A percentile compares a stretch with the other conserved stretches of the same genome.
These are phyloP conservation scores for Collybia mongolica DNA, from an alignment of 768 basidiomycete genomes.

Conservation along the genomic window DNA sequence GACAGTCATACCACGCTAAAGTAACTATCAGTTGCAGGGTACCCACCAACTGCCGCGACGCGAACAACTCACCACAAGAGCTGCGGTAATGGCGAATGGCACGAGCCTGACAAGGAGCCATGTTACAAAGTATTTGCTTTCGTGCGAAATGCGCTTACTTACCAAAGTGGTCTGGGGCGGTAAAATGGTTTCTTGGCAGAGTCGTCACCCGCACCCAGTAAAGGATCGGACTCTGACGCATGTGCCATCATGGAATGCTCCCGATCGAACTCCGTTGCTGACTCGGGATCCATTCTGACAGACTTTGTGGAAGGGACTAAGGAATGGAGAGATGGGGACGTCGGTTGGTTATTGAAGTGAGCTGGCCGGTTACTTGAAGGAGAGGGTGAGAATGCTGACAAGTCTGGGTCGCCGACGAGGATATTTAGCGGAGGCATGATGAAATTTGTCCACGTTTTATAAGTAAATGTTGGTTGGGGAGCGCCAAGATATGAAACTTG, in stretches of 20 bases:
- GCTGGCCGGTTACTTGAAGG: background rate
- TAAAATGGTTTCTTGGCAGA: slow-evolving; percentile 47
- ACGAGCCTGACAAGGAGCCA: slow-evolving; percentile 56
- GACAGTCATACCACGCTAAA: slow-evolving; percentile 82
- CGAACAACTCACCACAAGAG: slow-evolving; percentile 55
- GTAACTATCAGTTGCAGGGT: slow-evolving; percentile 6
- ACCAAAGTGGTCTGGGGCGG: slow-evolving; percentile 53
- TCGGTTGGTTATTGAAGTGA: background rate
- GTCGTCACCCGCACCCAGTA: slow-evolving; percentile 11
- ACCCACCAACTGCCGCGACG: slow-evolving; percentile 1
- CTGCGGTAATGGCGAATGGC: slow-evolving; percentile 67
- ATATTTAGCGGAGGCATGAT: background rate
- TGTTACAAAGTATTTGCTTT: background rate
- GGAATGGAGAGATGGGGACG: slow-evolving; percentile 1
- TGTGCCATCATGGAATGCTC: slow-evolving; percentile 11
- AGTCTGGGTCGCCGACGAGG: slow-evolving; percentile 6
- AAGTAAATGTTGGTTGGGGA: background rate
- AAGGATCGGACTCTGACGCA: slow-evolving; percentile 19
- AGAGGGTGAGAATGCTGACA: slow-evolving; percentile 15
- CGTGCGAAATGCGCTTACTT: slow-evolving; percentile 10
- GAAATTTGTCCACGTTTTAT: background rate
- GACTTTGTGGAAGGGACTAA: background rate
- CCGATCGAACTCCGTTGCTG: slow-evolving; percentile 9
- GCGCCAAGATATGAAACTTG: background rate
- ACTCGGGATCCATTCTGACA: slow-evolving; percentile 15